A percentile compares a stretch with the other conserved stretches of the same genome.
These are phyloP conservation scores for Candida anutae DNA, from an alignment of 1,139 yeast genomes.

Conservation along the genomic window DNA sequence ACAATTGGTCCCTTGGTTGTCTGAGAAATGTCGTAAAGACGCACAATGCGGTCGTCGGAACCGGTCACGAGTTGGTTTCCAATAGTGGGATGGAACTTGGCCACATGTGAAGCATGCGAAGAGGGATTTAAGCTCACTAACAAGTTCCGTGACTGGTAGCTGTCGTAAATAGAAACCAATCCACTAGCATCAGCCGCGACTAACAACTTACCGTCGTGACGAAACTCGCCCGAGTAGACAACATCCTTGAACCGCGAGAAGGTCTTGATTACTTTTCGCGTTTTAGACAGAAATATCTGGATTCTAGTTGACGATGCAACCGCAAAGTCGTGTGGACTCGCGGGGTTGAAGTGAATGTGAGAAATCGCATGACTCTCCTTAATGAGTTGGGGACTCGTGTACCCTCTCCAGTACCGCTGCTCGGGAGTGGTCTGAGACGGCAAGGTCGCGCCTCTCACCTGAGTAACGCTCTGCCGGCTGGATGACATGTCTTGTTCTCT, in stretches of 20 bases:
- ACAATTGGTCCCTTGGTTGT: slow-evolving; percentile 56
- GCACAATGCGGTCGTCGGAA: slow-evolving; percentile 80
- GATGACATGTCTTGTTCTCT: no score
- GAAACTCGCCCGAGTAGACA: slow-evolving; percentile 76
- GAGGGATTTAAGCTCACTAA: slow-evolving; percentile 78
- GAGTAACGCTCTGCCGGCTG: slow-evolving; percentile 57
- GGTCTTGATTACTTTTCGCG: slow-evolving; percentile 84
- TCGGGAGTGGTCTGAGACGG: slow-evolving; percentile 88
- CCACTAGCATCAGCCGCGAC: slow-evolving; percentile 92
- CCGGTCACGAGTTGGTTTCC: slow-evolving; percentile 76
- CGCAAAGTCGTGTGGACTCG: slow-evolving; percentile 85
- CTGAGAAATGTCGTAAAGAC: slow-evolving; percentile 85
- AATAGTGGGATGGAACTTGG: slow-evolving; percentile 78
- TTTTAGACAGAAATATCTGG: slow-evolving; percentile 85
- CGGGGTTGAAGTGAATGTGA: slow-evolving; percentile 82
- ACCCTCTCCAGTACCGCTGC: slow-evolving; percentile 90
- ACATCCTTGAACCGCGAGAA: slow-evolving; percentile 88
- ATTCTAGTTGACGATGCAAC: slow-evolving; percentile 88
- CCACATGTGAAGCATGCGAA: slow-evolving; percentile 83
- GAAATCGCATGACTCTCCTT: slow-evolving; percentile 92
- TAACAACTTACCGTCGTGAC: slow-evolving; percentile 73
- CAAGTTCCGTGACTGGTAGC: slow-evolving; percentile 68
- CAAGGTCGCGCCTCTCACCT: slow-evolving; percentile 62
- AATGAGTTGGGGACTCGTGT: slow-evolving; percentile 73
- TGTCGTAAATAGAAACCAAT: slow-evolving; percentile 73